These are phyloP conservation scores for Reutealis trisperma DNA, from an alignment of 345 rosid genomes.

Conservation along the genomic window DNA sequence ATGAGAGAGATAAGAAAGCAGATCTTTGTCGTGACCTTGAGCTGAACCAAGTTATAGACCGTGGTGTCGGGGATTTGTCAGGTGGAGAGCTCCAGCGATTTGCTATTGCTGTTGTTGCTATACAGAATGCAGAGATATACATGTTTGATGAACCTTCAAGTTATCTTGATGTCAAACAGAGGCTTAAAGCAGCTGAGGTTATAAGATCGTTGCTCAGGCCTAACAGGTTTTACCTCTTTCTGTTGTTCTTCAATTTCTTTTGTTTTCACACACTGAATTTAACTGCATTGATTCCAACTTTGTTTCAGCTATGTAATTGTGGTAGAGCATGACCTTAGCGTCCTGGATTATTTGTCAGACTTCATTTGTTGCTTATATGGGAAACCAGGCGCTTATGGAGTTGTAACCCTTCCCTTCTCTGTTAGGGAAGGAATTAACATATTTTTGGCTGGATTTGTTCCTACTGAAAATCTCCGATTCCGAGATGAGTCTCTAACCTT, in stretches of 20 bases:
- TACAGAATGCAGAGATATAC: slow-evolving; percentile 97
- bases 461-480: slow-evolving; percentile 89
- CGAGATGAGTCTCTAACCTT: slow-evolving; percentile 93
- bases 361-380: slow-evolving; percentile 97
- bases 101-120: slow-evolving; percentile 93
- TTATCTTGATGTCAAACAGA: slow-evolving; percentile 98
- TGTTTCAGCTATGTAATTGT: slow-evolving; percentile 89
- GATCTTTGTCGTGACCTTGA: slow-evolving; percentile 81
- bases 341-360: slow-evolving; percentile 94
- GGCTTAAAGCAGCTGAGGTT: slow-evolving; percentile 98
- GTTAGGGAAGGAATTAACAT: slow-evolving; percentile 97
- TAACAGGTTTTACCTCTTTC: slow-evolving; percentile 56
- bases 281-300: not conserved
- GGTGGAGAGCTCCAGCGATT: slow-evolving; percentile 99
- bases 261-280: not conserved
- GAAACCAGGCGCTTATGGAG: slow-evolving; percentile 99
- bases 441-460: slow-evolving; percentile 95
- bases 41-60: slow-evolving; percentile 90
- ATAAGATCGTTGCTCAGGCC: slow-evolving; percentile 86
- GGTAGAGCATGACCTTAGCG: slow-evolving; percentile 99
- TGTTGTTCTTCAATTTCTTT: slow-evolving; percentile 1
- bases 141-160: slow-evolving; percentile 99
- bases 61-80: slow-evolving; percentile 86
- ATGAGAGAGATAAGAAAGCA: slow-evolving; percentile 75
- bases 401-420: slow-evolving; percentile 96